Evolutionary conservation across 2,329 filamentous ascomycete genomes (phyloP).

Genomic region (Tolypocladium sp.): DNA sequence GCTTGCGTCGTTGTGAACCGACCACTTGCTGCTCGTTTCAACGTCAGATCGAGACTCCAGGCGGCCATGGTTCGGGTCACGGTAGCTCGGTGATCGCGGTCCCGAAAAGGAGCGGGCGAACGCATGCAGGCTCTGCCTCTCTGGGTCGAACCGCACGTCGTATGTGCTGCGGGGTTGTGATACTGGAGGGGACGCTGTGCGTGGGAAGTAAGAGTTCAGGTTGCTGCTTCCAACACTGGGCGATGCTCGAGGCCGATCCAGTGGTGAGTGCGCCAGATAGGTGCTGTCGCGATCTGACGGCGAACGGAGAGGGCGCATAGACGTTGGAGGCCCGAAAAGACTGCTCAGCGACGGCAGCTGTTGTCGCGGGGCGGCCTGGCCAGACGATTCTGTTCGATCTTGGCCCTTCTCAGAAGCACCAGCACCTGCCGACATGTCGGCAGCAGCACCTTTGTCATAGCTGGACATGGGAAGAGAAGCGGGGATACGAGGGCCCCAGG

Average conservation of each 20-base stretch:
- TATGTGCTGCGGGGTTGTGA: conserved; percentile 37
- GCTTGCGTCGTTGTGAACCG: conserved; percentile 27
- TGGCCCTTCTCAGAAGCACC: conserved; percentile 24
- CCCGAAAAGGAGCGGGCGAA: conserved; percentile 27
- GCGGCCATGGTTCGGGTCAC: conserved; percentile 26
- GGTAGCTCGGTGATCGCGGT: conserved; percentile 34
- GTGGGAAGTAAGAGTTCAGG: conserved; percentile 40
- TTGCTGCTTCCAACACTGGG: conserved; percentile 26
- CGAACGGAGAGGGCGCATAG: conserved; percentile 33
- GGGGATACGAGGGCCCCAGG: conserved; percentile 29
- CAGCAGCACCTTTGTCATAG: conserved; percentile 40
- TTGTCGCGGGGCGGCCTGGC: conserved; percentile 25
- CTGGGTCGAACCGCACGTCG: conserved; percentile 34
- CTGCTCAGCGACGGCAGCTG: conserved; percentile 49
- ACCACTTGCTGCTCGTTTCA: conserved; percentile 27
- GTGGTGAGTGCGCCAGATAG: conserved; percentile 33
- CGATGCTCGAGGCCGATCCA: conserved; percentile 35
- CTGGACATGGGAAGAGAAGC: conserved; percentile 48
- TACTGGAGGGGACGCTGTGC: conserved; percentile 22
- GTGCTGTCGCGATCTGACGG: conserved; percentile 36
- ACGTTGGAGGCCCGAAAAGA: conserved; percentile 41
- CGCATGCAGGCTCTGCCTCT: conserved; percentile 23
- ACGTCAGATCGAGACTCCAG: conserved; percentile 24
- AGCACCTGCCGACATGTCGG: conserved; percentile 32
- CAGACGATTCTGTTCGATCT: conserved; percentile 23